These are phyloP conservation scores for Tulasnella calospora DNA, from an alignment of 768 basidiomycete species.

Conservation along the genomic window DNA sequence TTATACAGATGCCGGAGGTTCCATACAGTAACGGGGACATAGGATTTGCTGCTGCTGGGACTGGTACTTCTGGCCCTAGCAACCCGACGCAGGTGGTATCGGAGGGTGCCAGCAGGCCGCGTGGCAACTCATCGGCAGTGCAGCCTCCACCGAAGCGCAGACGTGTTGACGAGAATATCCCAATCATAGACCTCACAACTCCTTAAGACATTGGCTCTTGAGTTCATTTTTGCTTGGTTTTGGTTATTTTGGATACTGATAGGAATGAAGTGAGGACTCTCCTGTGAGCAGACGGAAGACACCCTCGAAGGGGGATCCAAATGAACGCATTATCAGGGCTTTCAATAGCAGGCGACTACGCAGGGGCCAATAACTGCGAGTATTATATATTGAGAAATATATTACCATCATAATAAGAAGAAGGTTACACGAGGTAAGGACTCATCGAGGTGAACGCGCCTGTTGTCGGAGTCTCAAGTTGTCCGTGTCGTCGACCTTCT, in stretches of 20 bases:
- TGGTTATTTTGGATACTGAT: background rate
- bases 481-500: background rate
- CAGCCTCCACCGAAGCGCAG: background rate
- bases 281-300: no score
- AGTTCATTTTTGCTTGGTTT: background rate
- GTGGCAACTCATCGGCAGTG: background rate
- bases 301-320: no score
- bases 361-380: no score
- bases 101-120: background rate
- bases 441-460: background rate
- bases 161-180: background rate
- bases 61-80: no score
- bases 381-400: no score
- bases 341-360: no score
- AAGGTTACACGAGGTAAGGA: no score
- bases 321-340: no score
- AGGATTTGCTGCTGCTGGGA: background rate
- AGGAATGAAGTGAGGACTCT: no score
- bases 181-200: background rate
- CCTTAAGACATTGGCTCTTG: background rate
- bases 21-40: slow-evolving; percentile 37
- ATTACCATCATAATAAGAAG: no score
- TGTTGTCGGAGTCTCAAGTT: background rate
- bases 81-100: background rate
- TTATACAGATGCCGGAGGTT: slow-evolving; percentile 23